A percentile compares a stretch with the other conserved stretches of the same genome.
Conservation (phyloP, 2,329 filamentous ascomycete species). For the Teratosphaeria epicoccoides region DNA sequence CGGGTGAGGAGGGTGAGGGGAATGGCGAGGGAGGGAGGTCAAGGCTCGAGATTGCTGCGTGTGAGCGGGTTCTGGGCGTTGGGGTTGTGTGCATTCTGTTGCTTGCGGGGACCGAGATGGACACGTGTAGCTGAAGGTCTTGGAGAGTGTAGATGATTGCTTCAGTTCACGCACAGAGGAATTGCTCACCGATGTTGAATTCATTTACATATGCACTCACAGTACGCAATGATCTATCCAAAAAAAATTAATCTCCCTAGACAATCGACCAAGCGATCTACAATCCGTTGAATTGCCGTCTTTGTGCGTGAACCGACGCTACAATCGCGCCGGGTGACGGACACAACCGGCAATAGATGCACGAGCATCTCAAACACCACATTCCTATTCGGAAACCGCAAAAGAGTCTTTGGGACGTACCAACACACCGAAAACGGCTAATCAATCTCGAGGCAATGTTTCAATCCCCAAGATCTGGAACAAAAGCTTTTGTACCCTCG, state of each 20-base stretch:
- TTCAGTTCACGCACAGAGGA: too few species aligned
- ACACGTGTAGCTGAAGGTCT: too few species aligned
- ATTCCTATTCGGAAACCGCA: not conserved
- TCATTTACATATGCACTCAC: not conserved
- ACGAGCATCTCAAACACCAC: not conserved
- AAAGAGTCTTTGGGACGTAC: not conserved
- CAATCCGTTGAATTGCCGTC: not conserved
- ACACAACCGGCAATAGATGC: not conserved
- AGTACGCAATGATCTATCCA: not conserved
- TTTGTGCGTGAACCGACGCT: not conserved
- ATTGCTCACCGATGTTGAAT: too few species aligned
- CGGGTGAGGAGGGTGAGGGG: not conserved
- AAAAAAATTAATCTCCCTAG: too few species aligned
- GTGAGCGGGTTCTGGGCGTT: not conserved
- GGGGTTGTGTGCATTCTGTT: too few species aligned
- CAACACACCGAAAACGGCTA: slow-evolving; percentile 1
- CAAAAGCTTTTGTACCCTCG: slow-evolving; percentile 10
- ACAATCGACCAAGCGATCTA: not conserved
- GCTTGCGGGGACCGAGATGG: too few species aligned
- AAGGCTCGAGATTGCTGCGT: not conserved
- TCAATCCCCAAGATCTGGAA: slow-evolving; percentile 6
- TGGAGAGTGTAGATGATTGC: too few species aligned
- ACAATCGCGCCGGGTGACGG: not conserved
- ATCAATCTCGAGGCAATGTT: slow-evolving; percentile 11
- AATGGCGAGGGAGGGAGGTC: not conserved